Base-by-base conservation (phyloP, 192 early-diverging fungal genomes). In the Kappamyces sp. region DNA sequence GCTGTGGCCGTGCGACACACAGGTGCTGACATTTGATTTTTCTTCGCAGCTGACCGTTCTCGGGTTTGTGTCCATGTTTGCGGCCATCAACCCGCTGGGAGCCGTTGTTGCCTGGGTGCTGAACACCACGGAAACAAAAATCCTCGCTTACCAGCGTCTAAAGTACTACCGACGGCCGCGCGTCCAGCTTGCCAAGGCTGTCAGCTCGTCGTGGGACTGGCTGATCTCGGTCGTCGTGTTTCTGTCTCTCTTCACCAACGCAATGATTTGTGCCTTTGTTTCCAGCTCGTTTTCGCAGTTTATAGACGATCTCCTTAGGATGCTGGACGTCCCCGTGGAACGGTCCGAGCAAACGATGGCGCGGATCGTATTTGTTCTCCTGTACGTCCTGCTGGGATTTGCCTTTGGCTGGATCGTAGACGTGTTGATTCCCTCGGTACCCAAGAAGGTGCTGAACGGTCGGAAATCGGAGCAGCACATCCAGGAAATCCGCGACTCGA, bases 21-120 rank as follows among this genome's bases (percentile, higher is more conserved):
- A 36, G 1, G 40, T n/a, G 46, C 43, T 38, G 3, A 13, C 40
- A 9, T 12, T 47, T 12, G 57, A 59, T 59, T 59, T 47, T 32
- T 36, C 35, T 5, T 47, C 23, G 13, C 33, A 59, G 60, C 78
- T 86, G 3, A 64, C 85, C 32, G 81, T 87, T 67, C 86, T 83
- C 74, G 88, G 86, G 6, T 88, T 81, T 67, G 74, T 89, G 47
- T 66, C 75, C 3, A 61, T 89, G 41, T 87, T 90, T 66, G 79
- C 80, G 2, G 59, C 66, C 33, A 74, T 82, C 1, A 87, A 86
- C 58, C 88, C 88, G 7, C 65, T 90, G 15, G 86, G 84, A 2
- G 80, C 87, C 2, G 51, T 85, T 31, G 76, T 89, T 65, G 83
- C 86, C 10, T 64, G 78, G 51, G 5, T 85, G 6, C 79, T 80